These are phyloP conservation scores for Pleurotus tuber-regium DNA, from an alignment of 768 basidiomycete genomes.

Conservation along the genomic window DNA sequence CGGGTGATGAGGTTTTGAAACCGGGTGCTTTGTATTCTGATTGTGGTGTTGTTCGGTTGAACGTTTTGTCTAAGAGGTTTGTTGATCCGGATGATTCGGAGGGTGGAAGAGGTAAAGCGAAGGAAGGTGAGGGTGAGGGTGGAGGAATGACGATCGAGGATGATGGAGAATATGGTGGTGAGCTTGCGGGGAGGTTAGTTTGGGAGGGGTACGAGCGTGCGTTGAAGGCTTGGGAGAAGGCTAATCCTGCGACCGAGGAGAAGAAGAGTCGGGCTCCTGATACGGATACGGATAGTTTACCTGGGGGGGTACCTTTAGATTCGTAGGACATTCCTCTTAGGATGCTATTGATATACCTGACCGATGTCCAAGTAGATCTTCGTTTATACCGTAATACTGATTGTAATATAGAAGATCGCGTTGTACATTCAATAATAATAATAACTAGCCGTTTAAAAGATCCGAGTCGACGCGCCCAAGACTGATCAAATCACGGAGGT, in stretches of 20 bases:
- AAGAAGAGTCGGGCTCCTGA: conserved; percentile 11
- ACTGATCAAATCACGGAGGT: too few relatives aligned
- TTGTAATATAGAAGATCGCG: too few relatives aligned
- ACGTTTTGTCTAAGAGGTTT: conserved; percentile 27
- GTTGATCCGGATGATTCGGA: conserved; percentile 19
- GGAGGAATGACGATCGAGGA: conserved; percentile 40
- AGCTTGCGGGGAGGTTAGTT: conserved; percentile 60
- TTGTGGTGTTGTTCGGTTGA: conserved; percentile 60
- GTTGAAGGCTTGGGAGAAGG: conserved; percentile 65
- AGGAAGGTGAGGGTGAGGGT: conserved; percentile 20
- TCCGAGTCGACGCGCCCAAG: too few relatives aligned
- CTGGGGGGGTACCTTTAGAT: neutral
- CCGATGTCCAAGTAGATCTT: too few relatives aligned
- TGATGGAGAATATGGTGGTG: conserved; percentile 72
- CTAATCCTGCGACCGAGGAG: conserved; percentile 24
- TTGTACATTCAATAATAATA: too few relatives aligned
- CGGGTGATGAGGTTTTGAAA: conserved; percentile 54
- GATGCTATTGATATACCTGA: too few relatives aligned
- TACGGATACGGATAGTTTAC: conserved; percentile 9
- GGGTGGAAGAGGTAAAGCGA: conserved; percentile 21
- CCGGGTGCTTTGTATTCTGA: conserved; percentile 78
- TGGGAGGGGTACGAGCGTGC: conserved; percentile 77
- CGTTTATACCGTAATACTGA: too few relatives aligned
- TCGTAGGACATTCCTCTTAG: too few relatives aligned
- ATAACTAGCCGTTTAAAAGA: too few relatives aligned